phyloP scores from a whole-genome alignment of 2,329 filamentous ascomycete genomes.

The Fusarium newnesense region DNA sequence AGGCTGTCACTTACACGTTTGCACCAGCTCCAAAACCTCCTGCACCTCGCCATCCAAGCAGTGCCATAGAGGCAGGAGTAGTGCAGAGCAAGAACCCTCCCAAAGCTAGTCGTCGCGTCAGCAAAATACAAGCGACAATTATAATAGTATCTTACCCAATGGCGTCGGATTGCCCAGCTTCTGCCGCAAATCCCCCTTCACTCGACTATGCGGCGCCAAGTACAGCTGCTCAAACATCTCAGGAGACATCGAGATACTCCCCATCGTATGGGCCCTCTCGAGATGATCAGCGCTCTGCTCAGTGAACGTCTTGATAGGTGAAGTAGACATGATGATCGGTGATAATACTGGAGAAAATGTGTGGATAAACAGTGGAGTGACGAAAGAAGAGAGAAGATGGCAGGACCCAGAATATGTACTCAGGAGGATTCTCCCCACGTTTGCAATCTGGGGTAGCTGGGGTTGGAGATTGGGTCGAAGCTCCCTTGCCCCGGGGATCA shows the following conservation, averaged over 20 bases:
- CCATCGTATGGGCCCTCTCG: background rate
- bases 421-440: background rate
- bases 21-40: background rate
- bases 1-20: background rate
- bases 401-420: background rate
- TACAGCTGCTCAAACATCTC: background rate
- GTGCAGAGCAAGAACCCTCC: background rate
- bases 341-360: background rate
- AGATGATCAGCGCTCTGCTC: background rate
- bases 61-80: background rate
- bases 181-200: background rate
- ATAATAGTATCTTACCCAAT: background rate
- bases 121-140: rapidly evolving
- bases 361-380: background rate
- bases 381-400: background rate
- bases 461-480: background rate
- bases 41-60: background rate
- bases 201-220: background rate
- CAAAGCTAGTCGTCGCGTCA: background rate
- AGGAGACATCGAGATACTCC: background rate
- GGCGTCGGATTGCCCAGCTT: background rate
- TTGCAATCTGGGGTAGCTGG: background rate
- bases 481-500: background rate
- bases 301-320: background rate
- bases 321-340: background rate